A percentile compares a stretch with the other conserved stretches of the same genome.
Conservation (phyloP, 139 green algal genomes). For the Zygnema circumcarinatum region DNA sequence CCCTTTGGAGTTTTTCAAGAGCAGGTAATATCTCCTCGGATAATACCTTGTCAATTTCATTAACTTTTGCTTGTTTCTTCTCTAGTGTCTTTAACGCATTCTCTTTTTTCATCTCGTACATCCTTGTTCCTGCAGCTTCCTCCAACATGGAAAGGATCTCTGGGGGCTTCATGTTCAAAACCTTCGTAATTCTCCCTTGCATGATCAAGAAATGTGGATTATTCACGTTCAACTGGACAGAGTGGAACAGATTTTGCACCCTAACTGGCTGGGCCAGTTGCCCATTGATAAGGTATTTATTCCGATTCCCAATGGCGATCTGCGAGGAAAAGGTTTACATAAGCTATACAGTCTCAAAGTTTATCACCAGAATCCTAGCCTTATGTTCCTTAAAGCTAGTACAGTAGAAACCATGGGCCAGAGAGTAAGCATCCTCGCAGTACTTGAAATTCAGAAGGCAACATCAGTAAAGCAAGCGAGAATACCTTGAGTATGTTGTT, state of each 20-base stretch:
- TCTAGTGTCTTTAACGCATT: constrained; percentile 85
- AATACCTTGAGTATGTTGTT: too few relatives aligned
- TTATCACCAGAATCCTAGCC: not conserved
- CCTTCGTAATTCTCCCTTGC: constrained; percentile 82
- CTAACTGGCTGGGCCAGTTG: constrained; percentile 85
- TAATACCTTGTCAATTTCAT: constrained; percentile 92
- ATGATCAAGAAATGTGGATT: constrained; percentile 99
- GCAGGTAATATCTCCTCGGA: constrained; percentile 88
- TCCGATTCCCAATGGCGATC: constrained; percentile 93
- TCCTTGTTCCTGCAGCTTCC: constrained; percentile 92
- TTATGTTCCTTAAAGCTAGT: not conserved
- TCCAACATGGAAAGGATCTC: constrained; percentile 98
- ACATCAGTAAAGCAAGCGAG: too few relatives aligned
- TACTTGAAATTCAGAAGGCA: too few relatives aligned
- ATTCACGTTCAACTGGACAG: constrained; percentile 99
- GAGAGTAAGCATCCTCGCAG: too few relatives aligned
- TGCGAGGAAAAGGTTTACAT: constrained; percentile 61
- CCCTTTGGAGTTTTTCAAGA: constrained; percentile 81
- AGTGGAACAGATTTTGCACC: constrained; percentile 98
- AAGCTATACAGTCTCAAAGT: not conserved
- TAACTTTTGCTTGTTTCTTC: constrained; percentile 94
- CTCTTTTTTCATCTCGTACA: constrained; percentile 99
- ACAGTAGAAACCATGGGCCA: not conserved
- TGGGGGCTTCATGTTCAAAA: constrained; percentile 98
- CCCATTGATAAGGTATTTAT: constrained; percentile 99